These are phyloP conservation scores for Coemansia sp. DNA, from an alignment of 192 early-diverging fungal genomes.

Conservation along the genomic window DNA sequence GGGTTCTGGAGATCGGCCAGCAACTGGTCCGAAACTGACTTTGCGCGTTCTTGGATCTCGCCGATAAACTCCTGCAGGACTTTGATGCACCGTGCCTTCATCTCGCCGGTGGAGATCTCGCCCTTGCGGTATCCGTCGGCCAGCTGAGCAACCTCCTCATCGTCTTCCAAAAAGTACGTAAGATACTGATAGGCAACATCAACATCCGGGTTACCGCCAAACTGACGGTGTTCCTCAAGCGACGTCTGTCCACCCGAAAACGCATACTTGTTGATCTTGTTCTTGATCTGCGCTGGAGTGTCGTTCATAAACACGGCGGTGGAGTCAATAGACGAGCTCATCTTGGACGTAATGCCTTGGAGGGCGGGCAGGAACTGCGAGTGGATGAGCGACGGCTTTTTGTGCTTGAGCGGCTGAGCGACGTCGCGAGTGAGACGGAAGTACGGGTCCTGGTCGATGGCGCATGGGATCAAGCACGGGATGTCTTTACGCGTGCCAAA, in stretches of 20 bases:
- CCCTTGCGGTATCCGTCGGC: constrained; percentile 76
- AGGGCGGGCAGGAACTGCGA: constrained; percentile 95
- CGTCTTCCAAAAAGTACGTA: constrained; percentile 92
- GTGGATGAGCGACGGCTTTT: constrained; percentile 92
- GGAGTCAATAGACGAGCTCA: constrained; percentile 86
- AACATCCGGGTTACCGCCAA: constrained; percentile 92
- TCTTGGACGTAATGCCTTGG: constrained; percentile 87
- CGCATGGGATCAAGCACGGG: constrained; percentile 96
- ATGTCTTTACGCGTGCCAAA: constrained; percentile 89
- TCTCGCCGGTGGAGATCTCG: constrained; percentile 80
- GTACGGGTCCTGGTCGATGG: constrained; percentile 99
- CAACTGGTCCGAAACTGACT: constrained; percentile 61
- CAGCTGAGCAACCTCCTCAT: constrained; percentile 77
- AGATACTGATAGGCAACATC: constrained; percentile 95
- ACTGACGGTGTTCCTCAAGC: constrained; percentile 74
- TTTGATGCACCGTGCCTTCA: constrained; percentile 88
- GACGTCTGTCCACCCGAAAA: constrained; percentile 92
- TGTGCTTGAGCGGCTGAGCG: constrained; percentile 88
- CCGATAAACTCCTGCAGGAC: constrained; percentile 75
- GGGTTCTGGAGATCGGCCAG: constrained; percentile 67
- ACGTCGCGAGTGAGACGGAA: constrained; percentile 97
- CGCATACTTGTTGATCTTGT: constrained; percentile 95
- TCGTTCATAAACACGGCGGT: constrained; percentile 94
- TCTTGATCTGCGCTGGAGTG: constrained; percentile 90
- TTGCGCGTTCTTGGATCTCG: constrained; percentile 73